A percentile compares a stretch with the other conserved stretches of the same genome.
Conservation (phyloP, 1,284 basidiomycete genomes). For the Boletellus sp. region DNA sequence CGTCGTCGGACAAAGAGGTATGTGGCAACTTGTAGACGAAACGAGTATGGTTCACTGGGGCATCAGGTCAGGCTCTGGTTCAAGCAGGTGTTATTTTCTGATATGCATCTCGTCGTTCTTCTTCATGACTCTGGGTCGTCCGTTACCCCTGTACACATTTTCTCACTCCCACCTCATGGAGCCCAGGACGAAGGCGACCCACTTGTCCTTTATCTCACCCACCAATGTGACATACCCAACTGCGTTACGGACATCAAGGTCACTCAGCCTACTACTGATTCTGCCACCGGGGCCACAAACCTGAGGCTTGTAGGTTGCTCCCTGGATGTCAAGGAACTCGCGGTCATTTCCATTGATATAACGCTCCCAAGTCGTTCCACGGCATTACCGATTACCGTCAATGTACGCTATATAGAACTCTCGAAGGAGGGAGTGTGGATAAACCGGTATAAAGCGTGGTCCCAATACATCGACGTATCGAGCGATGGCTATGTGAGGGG, state of each 20-base stretch:
- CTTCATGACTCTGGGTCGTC: accelerated
- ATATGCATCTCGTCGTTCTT: not conserved
- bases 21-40: too few species aligned
- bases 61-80: too few species aligned
- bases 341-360: not conserved
- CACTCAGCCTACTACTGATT: not conserved
- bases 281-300: not conserved
- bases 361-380: not conserved
- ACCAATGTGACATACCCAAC: not conserved
- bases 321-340: not conserved
- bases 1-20: too few species aligned
- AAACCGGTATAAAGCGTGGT: not conserved
- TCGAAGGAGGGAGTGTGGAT: not conserved
- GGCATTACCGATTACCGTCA: not conserved
- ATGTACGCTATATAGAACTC: not conserved
- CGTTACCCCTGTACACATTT: not conserved
- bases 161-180: not conserved
- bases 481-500: not conserved
- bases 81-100: not conserved
- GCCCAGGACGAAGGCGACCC: not conserved
- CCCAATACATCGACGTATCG: not conserved
- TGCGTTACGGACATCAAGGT: not conserved
- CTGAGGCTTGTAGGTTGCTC: not conserved
- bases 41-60: too few species aligned
- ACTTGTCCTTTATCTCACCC: not conserved